Evolutionary conservation across 495 filamentous ascomycete species (phyloP).

Genomic region (Talaromyces thailandensis): DNA sequence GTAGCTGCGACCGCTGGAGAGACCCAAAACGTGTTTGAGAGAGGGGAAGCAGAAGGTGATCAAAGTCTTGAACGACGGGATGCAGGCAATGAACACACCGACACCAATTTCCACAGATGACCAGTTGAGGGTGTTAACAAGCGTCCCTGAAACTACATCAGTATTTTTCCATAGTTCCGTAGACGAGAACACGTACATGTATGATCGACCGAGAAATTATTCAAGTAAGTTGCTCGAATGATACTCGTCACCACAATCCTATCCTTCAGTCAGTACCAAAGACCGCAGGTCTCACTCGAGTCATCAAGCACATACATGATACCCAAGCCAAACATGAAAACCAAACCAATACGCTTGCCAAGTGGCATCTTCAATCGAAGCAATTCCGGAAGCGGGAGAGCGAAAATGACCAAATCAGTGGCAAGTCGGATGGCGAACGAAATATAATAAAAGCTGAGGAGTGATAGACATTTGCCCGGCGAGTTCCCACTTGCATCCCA

Average conservation of each 20-base stretch:
- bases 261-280: not conserved
- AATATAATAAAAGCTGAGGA: slow-evolving; percentile 13
- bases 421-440: slow-evolving; percentile 18
- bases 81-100: slow-evolving; percentile 14
- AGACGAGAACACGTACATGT: slow-evolving; percentile 10
- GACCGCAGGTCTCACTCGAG: not conserved
- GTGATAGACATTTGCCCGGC: slow-evolving; percentile 10
- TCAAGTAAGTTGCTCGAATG: slow-evolving; percentile 16
- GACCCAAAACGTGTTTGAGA: slow-evolving; percentile 10
- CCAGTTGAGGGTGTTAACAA: slow-evolving; percentile 16
- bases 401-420: slow-evolving; percentile 22
- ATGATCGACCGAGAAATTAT: slow-evolving; percentile 12
- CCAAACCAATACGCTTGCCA: slow-evolving; percentile 20
- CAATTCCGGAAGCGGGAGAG: slow-evolving; percentile 23
- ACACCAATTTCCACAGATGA: slow-evolving; percentile 15
- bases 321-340: slow-evolving; percentile 25
- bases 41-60: slow-evolving; percentile 13
- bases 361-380: slow-evolving; percentile 18
- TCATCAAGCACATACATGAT: slow-evolving; percentile 16
- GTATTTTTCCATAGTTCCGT: not conserved
- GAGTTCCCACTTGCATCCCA: slow-evolving; percentile 12
- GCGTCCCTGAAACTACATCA: slow-evolving; percentile 5
- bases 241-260: slow-evolving; percentile 15
- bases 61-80: slow-evolving; percentile 15
- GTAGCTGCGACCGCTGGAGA: slow-evolving; percentile 8